Base-by-base conservation (phyloP, 768 basidiomycete species). In the Mycena capillaripes region DNA sequence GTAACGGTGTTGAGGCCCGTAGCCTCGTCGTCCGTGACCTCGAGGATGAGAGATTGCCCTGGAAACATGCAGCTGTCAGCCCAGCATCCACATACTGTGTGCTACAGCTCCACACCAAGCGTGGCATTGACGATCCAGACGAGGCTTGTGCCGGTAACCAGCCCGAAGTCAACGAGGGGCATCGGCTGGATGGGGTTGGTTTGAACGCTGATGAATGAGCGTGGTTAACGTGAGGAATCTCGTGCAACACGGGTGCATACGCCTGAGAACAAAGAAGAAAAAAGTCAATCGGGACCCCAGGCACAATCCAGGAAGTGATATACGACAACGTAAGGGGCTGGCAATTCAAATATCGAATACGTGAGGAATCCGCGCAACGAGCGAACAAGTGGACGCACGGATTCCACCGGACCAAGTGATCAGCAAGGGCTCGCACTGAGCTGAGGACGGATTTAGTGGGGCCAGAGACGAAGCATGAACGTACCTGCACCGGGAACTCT, bases 311-410 rank as follows among this genome's bases (percentile, higher is more conserved):
- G 42, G 60, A 62, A 46, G 58, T 27, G 57, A 48, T 30, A 17
- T 62, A 62, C 60, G 29, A 48, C 19, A 48, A 48, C 40, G 44
- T 62, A 62, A 34, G 60, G 60, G 42, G 60, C 60, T 62, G 44
- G 38, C 38, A 38, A 59, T 59, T 25, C 34, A 25, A 59, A 59
- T 1, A 21, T 44, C 29, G 29, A 62, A 44, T 62, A 62, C 2
- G 40, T 62, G 23, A 62, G 60, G 60, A 62, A 62, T 44, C 40
- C 27, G 44, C 40, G 17, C 60, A 48, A 48, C 30, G 29, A 62
- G 40, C 21, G 60, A 62, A 62, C 17, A 29, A 48, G 60, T 30
- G 34, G 60, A 62, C 60, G 44, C 46, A 62, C 57, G 57, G 10
- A 4, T 38, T 59, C 57, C 57, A 40, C 57, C 36, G 27, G 57